phyloP scores from a whole-genome alignment of 2,329 filamentous ascomycete genomes.

The Xylariomycetidae sp. region DNA sequence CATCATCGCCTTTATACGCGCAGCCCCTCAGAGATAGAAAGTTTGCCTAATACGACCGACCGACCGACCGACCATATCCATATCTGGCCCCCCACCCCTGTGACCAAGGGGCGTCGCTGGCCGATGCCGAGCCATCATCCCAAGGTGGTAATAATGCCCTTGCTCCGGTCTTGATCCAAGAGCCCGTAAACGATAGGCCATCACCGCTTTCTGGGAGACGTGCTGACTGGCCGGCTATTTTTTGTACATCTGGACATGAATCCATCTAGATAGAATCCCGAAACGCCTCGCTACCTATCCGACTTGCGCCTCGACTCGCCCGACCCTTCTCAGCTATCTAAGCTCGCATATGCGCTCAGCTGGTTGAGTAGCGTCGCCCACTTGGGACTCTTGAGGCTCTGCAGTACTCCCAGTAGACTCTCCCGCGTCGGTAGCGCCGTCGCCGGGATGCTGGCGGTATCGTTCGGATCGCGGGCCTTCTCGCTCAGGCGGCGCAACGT shows the following conservation, averaged over 20 bases:
- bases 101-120: no score
- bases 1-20: no score
- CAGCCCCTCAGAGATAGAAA: no score
- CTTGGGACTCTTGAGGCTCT: conserved; percentile 52
- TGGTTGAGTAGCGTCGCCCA: conserved; percentile 62
- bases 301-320: neutral
- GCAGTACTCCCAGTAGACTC: conserved; percentile 59
- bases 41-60: no score
- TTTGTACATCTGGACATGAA: conserved; percentile 16
- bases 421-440: conserved; percentile 61
- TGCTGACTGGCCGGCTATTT: conserved; percentile 9
- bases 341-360: conserved; percentile 55
- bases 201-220: no score
- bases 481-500: conserved; percentile 64
- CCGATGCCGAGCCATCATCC: no score
- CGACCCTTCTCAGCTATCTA: conserved; percentile 21
- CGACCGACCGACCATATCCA: no score
- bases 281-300: conserved; percentile 17
- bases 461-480: conserved; percentile 55
- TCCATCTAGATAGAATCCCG: conserved; percentile 13
- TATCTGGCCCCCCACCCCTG: no score
- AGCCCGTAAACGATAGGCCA: no score
- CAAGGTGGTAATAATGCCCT: no score
- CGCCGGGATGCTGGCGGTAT: conserved; percentile 48
- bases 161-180: no score